Base-by-base conservation (phyloP, 768 basidiomycete species). In the Serendipita sp. region DNA sequence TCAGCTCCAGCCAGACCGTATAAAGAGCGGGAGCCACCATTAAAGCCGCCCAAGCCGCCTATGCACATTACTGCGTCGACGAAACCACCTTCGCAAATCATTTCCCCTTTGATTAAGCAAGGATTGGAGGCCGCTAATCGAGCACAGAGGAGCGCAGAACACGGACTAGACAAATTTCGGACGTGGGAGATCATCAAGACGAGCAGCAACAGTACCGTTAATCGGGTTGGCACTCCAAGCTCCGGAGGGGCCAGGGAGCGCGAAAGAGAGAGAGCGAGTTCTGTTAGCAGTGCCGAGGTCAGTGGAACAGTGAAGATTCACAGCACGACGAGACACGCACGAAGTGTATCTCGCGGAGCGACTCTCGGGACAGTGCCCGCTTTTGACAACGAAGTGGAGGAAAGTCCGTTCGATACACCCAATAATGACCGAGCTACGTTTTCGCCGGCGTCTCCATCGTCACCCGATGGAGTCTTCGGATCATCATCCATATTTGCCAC, bases 121-220 rank as follows among this genome's bases (percentile, higher is more conserved):
- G 83, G 81, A 22, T 73, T 90, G 0, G 82, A 85, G 61, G 88
- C 88, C 3, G 82, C 80, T 63, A 86, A 86, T 68, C 79, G 81
- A 0, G 88, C 81, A 0, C 83, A 86, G 70, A 86, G 88, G 71
- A 79, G 80, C 53, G 82, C 81, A 0, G 84, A 88, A 67, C 81
- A 81, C 43, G 77, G 80, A 65, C 75, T 87, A 17, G 85, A 86
- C 70, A 80, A 81, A 66, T 84, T 85, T 69, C 76, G 87, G 9
- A 79, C 88, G 20, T 74, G 88, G 64, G 81, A 83, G 70, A 82
- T 90, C 11, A 75, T 90, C 33, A 85, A 84, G 71, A 42, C 53
- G 11, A 84, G 83, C 66, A 82, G 82, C 42, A 74, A 77, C 31
- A 69, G 69, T 38, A 38, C 38, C 38, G 14, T 38, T 14, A 38